Conservation (phyloP, 352 stramenopile species). For the Peronospora belbahrii region DNA sequence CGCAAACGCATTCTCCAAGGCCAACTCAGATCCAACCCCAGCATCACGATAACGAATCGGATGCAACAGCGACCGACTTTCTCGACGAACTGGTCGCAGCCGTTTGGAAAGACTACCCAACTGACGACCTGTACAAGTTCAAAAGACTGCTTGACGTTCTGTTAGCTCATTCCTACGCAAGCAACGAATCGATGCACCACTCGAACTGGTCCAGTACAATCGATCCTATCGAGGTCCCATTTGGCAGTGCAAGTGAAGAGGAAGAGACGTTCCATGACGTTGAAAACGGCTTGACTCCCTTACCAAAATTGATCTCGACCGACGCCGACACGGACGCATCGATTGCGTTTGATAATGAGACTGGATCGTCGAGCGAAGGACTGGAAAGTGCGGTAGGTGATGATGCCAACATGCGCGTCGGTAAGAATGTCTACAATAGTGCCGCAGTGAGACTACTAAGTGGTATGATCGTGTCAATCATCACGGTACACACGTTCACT, state of each 20-base stretch:
- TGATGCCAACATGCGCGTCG: constrained; percentile 9
- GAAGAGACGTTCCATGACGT: constrained; percentile 1
- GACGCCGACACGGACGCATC: constrained; percentile 1
- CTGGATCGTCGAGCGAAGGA: background rate
- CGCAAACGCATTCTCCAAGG: too few relatives aligned
- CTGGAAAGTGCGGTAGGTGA: background rate
- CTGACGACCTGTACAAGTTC: too few relatives aligned
- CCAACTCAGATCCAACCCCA: too few relatives aligned
- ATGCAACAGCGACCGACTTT: too few relatives aligned
- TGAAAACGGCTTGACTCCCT: constrained; percentile 1
- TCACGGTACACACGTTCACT: background rate
- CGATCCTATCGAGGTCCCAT: background rate
- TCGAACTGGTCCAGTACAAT: constrained; percentile 5
- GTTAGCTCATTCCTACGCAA: too few relatives aligned
- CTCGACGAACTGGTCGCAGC: too few relatives aligned
- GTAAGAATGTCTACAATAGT: background rate
- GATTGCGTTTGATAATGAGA: background rate
- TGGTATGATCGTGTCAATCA: background rate
- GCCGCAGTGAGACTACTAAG: background rate
- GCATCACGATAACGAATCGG: too few relatives aligned
- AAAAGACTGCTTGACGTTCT: too few relatives aligned
- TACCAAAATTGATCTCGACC: background rate
- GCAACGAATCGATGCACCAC: too few relatives aligned
- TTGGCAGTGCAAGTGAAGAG: background rate
- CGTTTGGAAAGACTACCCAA: too few relatives aligned